Conservation (phyloP, 2,329 filamentous ascomycete species). For the Stachybotrys echinatus region DNA sequence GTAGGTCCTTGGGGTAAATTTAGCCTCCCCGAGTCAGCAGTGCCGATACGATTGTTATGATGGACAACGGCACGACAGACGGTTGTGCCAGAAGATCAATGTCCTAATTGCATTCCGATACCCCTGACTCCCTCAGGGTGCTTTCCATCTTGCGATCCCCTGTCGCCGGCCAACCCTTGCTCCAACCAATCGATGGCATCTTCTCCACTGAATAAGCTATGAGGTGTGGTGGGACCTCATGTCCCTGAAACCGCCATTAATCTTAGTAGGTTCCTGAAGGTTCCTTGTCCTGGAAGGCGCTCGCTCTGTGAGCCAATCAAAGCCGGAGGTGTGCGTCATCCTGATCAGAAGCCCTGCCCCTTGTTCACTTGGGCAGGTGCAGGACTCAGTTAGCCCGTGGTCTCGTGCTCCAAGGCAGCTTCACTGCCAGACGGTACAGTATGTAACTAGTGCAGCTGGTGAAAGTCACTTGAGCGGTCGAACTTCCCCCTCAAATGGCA, state of each 20-base stretch:
- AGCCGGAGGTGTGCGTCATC: slow-evolving; percentile 3
- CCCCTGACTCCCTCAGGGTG: not conserved
- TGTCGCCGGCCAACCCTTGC: not conserved
- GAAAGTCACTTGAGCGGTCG: no score
- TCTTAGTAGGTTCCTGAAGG: not conserved
- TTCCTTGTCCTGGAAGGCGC: not conserved
- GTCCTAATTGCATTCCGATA: not conserved
- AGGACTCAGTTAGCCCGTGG: not conserved
- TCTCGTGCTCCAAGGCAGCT: no score
- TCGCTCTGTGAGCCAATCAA: not conserved
- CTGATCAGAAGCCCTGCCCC: not conserved
- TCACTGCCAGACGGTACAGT: no score
- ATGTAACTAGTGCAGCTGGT: no score
- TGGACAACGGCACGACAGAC: no score
- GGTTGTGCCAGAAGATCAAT: no score
- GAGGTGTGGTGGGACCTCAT: not conserved
- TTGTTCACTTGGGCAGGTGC: not conserved
- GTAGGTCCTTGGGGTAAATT: no score
- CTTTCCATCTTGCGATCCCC: not conserved
- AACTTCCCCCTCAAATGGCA: no score
- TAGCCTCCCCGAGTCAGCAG: no score
- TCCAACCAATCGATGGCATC: not conserved
- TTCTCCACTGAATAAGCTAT: slow-evolving; percentile 1
- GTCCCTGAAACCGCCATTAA: slow-evolving; percentile 3
- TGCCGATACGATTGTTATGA: no score